Evolutionary conservation across 2,329 filamentous ascomycete genomes (phyloP).

Genomic region (Dactylellina leptospora): DNA sequence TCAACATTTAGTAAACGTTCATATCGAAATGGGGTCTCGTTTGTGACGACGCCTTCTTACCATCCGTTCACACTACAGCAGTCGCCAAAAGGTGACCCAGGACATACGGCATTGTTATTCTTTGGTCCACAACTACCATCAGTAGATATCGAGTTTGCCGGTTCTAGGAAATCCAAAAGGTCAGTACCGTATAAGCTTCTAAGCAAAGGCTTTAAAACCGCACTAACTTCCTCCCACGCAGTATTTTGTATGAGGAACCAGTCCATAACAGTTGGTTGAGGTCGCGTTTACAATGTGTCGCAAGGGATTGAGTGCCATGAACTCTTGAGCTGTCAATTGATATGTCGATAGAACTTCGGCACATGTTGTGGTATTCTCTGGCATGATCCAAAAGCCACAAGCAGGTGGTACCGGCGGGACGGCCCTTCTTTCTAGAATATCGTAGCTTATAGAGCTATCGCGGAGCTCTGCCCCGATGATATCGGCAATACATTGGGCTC

Average conservation of each 20-base stretch:
- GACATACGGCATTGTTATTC: conserved; percentile 11
- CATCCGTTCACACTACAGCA: conserved; percentile 34
- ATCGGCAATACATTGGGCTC: no score
- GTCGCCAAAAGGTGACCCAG: conserved; percentile 13
- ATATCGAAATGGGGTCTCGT: not conserved
- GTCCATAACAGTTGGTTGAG: conserved; percentile 15
- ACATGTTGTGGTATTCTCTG: conserved; percentile 27
- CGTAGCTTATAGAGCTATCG: no score
- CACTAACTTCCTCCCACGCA: conserved; percentile 19
- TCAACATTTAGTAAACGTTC: no score
- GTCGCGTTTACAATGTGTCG: not conserved
- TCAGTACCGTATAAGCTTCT: not conserved
- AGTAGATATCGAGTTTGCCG: conserved; percentile 3
- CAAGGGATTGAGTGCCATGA: conserved; percentile 27
- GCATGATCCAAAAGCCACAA: conserved; percentile 18
- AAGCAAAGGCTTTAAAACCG: not conserved
- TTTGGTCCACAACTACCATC: conserved; percentile 25
- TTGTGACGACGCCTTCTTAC: conserved; percentile 1
- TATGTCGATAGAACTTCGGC: conserved; percentile 15
- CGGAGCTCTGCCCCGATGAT: no score
- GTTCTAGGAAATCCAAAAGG: not conserved
- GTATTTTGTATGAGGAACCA: conserved; percentile 18
- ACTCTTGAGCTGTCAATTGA: not conserved
- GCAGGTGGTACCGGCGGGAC: no score
- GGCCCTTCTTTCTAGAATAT: no score